Conservation (phyloP, 768 basidiomycete genomes). For the Amanita polypyramis region DNA sequence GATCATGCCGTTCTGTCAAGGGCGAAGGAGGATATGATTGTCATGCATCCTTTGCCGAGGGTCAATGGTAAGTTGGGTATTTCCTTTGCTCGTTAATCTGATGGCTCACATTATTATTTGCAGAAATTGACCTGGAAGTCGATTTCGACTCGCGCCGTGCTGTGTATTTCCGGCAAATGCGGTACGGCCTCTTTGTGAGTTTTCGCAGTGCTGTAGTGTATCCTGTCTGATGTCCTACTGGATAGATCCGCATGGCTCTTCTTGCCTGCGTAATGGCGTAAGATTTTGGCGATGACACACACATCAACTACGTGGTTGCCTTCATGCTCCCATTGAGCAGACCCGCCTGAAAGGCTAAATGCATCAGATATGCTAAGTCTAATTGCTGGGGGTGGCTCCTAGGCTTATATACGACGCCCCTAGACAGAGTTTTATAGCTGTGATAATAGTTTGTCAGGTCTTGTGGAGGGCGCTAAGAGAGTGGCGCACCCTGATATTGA, state of each 20-base stretch:
- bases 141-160: conserved; percentile 93
- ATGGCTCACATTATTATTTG: conserved; percentile 7
- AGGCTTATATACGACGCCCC: too few species aligned
- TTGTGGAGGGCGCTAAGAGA: too few species aligned
- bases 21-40: conserved; percentile 96
- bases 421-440: too few species aligned
- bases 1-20: conserved; percentile 89
- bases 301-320: too few species aligned
- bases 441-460: too few species aligned
- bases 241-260: conserved; percentile 25
- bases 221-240: neutral
- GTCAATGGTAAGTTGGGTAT: conserved; percentile 56
- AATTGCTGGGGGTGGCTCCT: too few species aligned
- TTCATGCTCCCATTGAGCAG: too few species aligned
- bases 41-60: conserved; percentile 98
- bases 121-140: conserved; percentile 98
- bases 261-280: conserved; percentile 22
- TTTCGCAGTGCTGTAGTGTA: neutral
- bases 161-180: conserved; percentile 98
- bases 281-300: neutral
- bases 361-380: too few species aligned
- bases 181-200: conserved; percentile 93
- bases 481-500: neutral
- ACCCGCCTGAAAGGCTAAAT: too few species aligned
- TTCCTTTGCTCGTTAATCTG: neutral